These are phyloP conservation scores for Saturnispora serradocipensis DNA, from an alignment of 805 yeast genomes.

Conservation along the genomic window DNA sequence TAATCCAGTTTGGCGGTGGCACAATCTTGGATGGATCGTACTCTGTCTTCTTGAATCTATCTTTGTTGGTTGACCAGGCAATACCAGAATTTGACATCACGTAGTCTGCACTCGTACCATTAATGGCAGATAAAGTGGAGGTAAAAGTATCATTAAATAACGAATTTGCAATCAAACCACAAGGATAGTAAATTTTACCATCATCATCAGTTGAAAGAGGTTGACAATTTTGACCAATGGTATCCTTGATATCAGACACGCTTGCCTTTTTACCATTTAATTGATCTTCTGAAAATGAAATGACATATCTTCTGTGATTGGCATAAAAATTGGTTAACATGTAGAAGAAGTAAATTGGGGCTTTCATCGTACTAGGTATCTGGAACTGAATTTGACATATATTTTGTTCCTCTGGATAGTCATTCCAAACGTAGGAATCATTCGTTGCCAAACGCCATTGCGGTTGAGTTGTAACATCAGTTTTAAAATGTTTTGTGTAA, in stretches of 20 bases:
- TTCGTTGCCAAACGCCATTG: constrained; percentile 53
- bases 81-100: constrained; percentile 45
- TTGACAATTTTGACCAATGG: constrained; percentile 49
- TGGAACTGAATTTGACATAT: constrained; percentile 67
- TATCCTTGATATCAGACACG: constrained; percentile 41
- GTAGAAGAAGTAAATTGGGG: constrained; percentile 73
- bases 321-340: constrained; percentile 81
- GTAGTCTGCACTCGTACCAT: constrained; percentile 34
- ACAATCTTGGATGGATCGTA: constrained; percentile 53
- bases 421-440: constrained; percentile 31
- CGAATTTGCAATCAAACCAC: constrained; percentile 78
- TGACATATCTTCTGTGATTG: constrained; percentile 91
- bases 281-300: constrained; percentile 73
- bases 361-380: constrained; percentile 61
- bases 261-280: constrained; percentile 64
- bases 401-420: constrained; percentile 36
- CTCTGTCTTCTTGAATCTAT: constrained; percentile 53
- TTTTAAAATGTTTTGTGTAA: constrained; percentile 50
- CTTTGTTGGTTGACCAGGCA: constrained; percentile 63
- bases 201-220: constrained; percentile 42
- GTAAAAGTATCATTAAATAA: constrained; percentile 69
- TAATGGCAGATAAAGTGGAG: constrained; percentile 33
- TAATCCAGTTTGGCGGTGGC: constrained; percentile 81
- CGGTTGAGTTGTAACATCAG: constrained; percentile 33
- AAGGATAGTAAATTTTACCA: constrained; percentile 62